Base-by-base conservation (phyloP, 768 basidiomycete species). In the Mycena polygramma region DNA sequence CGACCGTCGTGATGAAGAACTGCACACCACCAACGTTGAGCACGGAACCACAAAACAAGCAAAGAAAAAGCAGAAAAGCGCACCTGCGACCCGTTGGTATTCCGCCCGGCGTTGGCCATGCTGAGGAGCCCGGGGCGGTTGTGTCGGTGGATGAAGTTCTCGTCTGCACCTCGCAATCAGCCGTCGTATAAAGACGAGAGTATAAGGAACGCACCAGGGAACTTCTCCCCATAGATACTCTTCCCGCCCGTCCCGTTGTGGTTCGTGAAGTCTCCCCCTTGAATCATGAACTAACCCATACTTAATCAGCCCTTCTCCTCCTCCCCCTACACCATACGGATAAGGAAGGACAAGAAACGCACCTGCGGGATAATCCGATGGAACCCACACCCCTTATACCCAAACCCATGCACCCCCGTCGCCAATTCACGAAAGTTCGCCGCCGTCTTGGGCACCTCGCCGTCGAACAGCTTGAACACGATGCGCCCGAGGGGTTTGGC, bases 371-470 rank as follows among this genome's bases (percentile, higher is more conserved):
- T 95, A 76, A 96, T 83, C 72, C 95, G 92, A 80, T 96, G 95
- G 89, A 96, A 96, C 0, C 46, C 26, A 24, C 83, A 84, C 20
- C 89, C 91, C 58, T 79, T 57, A 83, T 97, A 98, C 54, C 94
- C 92, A 67, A 81, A 94, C 6, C 93, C 93, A 62, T 92, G 75
- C 77, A 88, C 75, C 53, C 94, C 92, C 15, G 93, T 95, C 64
- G 91, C 91, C 57, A 98, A 88, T 80, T 95, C 94, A 62, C 97
- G 92, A 87, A 98, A 99, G 94, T 94, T 17, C 93, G n/a, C n/a
- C n/a, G n/a, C n/a, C n/a, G n/a, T n/a, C n/a, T n/a, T n/a, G n/a
- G n/a, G n/a, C n/a, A n/a, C 92, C 57, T 88, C 86, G 7, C 89
- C 85, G 83, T 97, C 95, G 80, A 84, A 96, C 35, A 99, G 90